Evolutionary conservation across 2,329 filamentous ascomycete genomes (phyloP).

Genomic region (Trichophyton simii): DNA sequence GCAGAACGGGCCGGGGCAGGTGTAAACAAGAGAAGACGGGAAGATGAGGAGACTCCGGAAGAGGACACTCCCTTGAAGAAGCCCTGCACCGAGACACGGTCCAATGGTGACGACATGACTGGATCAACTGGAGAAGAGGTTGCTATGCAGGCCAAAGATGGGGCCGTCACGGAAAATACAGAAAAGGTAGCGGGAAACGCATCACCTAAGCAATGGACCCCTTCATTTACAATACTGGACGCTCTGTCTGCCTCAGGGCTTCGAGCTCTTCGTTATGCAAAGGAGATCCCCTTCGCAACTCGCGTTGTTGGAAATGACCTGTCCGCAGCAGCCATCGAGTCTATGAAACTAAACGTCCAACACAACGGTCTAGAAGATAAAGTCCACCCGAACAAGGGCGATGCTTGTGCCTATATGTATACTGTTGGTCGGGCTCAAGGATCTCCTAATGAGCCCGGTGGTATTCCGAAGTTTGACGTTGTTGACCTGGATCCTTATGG

Average conservation of each 20-base stretch:
- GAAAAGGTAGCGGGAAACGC: background rate
- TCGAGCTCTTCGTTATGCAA: conserved; percentile 77
- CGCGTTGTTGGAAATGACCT: conserved; percentile 83
- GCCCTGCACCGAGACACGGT: background rate
- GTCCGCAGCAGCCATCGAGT: conserved; percentile 59
- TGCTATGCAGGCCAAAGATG: background rate
- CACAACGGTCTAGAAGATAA: conserved; percentile 65
- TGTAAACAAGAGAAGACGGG: conserved; percentile 26
- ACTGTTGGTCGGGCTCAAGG: conserved; percentile 40
- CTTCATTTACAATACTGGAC: conserved; percentile 73
- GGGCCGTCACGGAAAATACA: conserved; percentile 4
- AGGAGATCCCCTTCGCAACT: conserved; percentile 76
- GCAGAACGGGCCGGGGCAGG: conserved; percentile 21
- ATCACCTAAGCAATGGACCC: conserved; percentile 18
- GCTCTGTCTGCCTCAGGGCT: conserved; percentile 89
- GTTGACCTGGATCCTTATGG: conserved; percentile 96
- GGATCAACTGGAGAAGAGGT: conserved; percentile 2
- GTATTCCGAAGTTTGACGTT: conserved; percentile 62
- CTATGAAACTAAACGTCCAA: conserved; percentile 71
- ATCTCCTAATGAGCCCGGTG: conserved; percentile 25
- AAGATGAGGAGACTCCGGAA: background rate
- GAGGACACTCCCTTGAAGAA: background rate
- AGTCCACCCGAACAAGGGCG: conserved; percentile 61
- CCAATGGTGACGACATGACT: conserved; percentile 1
- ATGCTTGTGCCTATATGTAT: conserved; percentile 90